Evolutionary conservation across 257 asterid species (phyloP), one percentile per base, ranked within the genome.

Genomic region (Solanum pennellii): DNA sequence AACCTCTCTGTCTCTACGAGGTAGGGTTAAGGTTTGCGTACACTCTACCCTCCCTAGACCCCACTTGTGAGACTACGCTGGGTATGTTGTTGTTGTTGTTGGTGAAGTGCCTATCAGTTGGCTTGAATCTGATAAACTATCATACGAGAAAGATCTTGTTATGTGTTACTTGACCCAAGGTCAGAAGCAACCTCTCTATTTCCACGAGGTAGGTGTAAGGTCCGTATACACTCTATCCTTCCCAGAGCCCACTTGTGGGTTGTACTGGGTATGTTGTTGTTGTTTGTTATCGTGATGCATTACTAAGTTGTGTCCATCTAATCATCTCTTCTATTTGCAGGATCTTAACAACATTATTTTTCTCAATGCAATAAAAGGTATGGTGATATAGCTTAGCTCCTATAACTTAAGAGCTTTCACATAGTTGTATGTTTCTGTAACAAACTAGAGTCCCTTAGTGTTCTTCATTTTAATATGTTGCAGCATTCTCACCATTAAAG

Each of bases 401-500:
- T 35, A n/a, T 7, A 66, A 25, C n/a, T 60, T n/a, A 18, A 66
- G 41, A 62, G 83, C 31, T 35, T n/a, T 73, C 45, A 60, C 4
- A 69, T 68, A 73, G 33, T 71, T 18, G 39, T 13, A 23, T 77
- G 52, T 83, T 49, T 85, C 35, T 33, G 56, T 37, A 85, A 44
- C 83, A 42, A 86, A 87, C 23, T 68, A 62, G 86, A 87, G 88
- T 25, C 56, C 79, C 77, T 86, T n/a, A 90, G 86, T 62, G 10
- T 16, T 79, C 74, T 86, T 27, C 3, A 9, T 5, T 29, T 33
- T 68, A 89, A 23, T 56, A 89, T 71, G 52, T 41, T 93, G 92
- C 89, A 95, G 99, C 98, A 14, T 94, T 96, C 90, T 93, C 98
- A 15, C 98, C 97, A 21, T 86, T 96, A 91, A 96, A 93, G 94